Evolutionary conservation across 2,329 filamentous ascomycete genomes (phyloP), one percentile per base, ranked within the genome.

Genomic region (Epichloe gansuensis): DNA sequence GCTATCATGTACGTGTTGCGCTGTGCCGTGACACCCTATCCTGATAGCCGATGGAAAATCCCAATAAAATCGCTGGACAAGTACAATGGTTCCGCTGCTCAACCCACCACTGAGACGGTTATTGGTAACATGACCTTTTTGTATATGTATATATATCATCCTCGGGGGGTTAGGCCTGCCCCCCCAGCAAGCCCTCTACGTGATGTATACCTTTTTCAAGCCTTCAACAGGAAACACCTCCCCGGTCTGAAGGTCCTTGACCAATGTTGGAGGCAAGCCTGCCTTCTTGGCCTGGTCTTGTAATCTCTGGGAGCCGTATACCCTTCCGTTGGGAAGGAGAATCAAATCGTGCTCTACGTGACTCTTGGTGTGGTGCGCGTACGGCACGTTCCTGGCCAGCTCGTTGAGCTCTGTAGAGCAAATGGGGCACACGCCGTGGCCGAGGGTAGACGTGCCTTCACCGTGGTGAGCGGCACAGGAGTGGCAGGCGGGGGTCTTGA

Each of bases 401-500:
- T 90, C 87, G 66, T 97, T 97, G 52, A 98, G 79, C 69, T 98
- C 93, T 0, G 86, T 93, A 47, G 86, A 93, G 73, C 93, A 98
- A 63, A 98, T 97, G 3, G 93, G 93, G 61, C 93, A 98, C 42
- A 97, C 82, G 47, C 82, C 84, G 7, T 86, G 84, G 2, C 81
- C 82, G 1, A 85, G 77, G 31, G 72, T 74, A 2, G 66, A 63
- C 17, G 59, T 55, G 25, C 54, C 53, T 27, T 61, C 53, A 12
- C 59, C 57, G 23, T 59, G 50, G 38, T 72, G 68, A 1, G 78
- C 76, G 4, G 78, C 72, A 23, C 74, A 71, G 1, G 85, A 85
- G 70, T 97, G 90, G 65, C 93, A 98, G 15, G 89, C 84, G 0
- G 93, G 93, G 1, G 93, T 97, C 68, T 98, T 98, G 58, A 98